Evolutionary conservation across 495 filamentous ascomycete species (phyloP), one percentile per base, ranked within the genome.

Genomic region (Geoglossum glabrum): DNA sequence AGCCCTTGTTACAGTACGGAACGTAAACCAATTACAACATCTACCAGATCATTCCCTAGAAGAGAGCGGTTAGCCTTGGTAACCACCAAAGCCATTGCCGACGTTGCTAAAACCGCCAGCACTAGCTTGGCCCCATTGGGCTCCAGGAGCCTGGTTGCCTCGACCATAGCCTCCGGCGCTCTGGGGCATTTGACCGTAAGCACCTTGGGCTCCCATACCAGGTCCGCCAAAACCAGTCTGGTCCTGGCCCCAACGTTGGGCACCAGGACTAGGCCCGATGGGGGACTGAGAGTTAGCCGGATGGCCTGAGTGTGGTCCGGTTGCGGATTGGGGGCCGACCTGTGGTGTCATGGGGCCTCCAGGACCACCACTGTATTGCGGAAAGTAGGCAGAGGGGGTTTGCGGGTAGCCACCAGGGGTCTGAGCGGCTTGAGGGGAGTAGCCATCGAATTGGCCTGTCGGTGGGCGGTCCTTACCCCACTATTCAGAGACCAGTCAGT

Each of bases 401-500:
- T 82, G 79, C 60, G 83, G 83, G 75, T 70, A 73, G 19, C 67
- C 70, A 43, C 57, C 80, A 70, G 72, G 63, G 63, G 83, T 84
- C 58, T 84, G 84, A 9, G 74, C 73, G 63, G 79, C 78, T 63
- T 86, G 87, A 60, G 86, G 81, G 61, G 88, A 87, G 69, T 87
- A 90, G 59, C 82, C 86, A 61, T 88, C 83, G 63, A 84, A 81
- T 64, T 90, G 79, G 56, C 83, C 83, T 61, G 82, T 87, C 19
- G 93, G 90, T 36, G 88, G 88, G 68, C 93, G 92, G 72, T 98
- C 92, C 73, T 98, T 98, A 70, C 92, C 92, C 92, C 92, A 98
- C 90, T 97, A 65, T 54, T 38, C 38, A 55, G 17, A 56, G 59
- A 55, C 55, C 5, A 23, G 61, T 74, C 62, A 72, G 68, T 57